A percentile compares a stretch with the other conserved stretches of the same genome.
Evolutionary conservation across 2,329 filamentous ascomycete genomes (phyloP).

Genomic region (Aspergillus texensis): DNA sequence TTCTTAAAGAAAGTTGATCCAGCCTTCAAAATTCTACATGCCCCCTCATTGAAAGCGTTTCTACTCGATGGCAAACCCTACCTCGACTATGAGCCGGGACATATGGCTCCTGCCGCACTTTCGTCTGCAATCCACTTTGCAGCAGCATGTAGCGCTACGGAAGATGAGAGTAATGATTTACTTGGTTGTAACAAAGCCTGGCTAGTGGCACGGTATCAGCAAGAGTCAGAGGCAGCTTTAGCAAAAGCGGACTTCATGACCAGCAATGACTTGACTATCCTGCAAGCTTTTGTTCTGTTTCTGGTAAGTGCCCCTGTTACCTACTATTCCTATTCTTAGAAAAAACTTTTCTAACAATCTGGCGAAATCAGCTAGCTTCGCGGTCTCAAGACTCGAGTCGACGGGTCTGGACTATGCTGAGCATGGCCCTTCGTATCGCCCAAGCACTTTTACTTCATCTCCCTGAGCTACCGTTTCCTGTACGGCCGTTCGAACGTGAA

Average conservation of each 20-base stretch:
- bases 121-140: constrained; percentile 30
- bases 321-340: not conserved
- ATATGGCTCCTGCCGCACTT: constrained; percentile 29
- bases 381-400: constrained; percentile 35
- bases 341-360: not conserved
- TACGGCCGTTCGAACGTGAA: constrained; percentile 33
- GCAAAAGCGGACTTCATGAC: constrained; percentile 31
- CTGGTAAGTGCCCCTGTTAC: constrained; percentile 20
- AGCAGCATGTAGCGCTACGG: constrained; percentile 28
- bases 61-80: constrained; percentile 31
- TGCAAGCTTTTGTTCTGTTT: constrained; percentile 37
- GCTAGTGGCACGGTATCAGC: constrained; percentile 26
- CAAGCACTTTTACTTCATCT: constrained; percentile 36
- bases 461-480: constrained; percentile 30
- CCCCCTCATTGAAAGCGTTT: constrained; percentile 30
- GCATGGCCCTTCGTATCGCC: constrained; percentile 34
- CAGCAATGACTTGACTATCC: constrained; percentile 34
- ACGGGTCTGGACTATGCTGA: constrained; percentile 38
- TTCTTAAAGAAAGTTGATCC: constrained; percentile 34
- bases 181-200: constrained; percentile 24
- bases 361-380: constrained; percentile 9
- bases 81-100: constrained; percentile 31
- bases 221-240: constrained; percentile 28
- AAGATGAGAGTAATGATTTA: constrained; percentile 25
- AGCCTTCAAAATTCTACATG: constrained; percentile 35